Percentiles rank a stretch among this genome's conserved stretches.
These are phyloP conservation scores for Anthracocystis walkeri DNA, from an alignment of 1,284 basidiomycete species.

Conservation along the genomic window DNA sequence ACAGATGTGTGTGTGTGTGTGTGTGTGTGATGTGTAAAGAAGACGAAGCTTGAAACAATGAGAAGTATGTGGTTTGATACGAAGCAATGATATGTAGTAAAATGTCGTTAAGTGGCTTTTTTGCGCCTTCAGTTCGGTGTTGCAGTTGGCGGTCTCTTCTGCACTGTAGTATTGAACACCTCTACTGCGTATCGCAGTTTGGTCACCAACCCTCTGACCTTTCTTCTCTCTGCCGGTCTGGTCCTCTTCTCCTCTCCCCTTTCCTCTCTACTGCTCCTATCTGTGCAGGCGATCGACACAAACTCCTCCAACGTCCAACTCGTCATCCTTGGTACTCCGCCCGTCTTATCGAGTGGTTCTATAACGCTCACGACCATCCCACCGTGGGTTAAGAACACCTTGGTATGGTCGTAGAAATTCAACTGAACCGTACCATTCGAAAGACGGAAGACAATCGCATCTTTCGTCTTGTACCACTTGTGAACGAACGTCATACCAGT, in stretches of 20 bases:
- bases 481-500: slow-evolving; percentile 93
- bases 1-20: not conserved
- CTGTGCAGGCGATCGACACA: slow-evolving; percentile 74
- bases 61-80: not conserved
- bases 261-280: slow-evolving; percentile 55
- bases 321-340: slow-evolving; percentile 84
- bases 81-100: not conserved
- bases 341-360: slow-evolving; percentile 69
- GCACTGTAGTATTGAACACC: slow-evolving; percentile 33
- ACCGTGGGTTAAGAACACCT: slow-evolving; percentile 85
- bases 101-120: too few relatives aligned
- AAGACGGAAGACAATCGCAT: slow-evolving; percentile 95
- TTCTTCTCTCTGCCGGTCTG: slow-evolving; percentile 39
- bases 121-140: not conserved
- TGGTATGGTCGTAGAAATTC: slow-evolving; percentile 98
- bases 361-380: slow-evolving; percentile 87
- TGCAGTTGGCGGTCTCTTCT: slow-evolving; percentile 2
- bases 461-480: slow-evolving; percentile 94
- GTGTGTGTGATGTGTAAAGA: slow-evolving; percentile 1
- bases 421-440: slow-evolving; percentile 96
- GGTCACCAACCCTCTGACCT: slow-evolving; percentile 31
- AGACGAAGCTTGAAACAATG: too few relatives aligned
- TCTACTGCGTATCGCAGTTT: slow-evolving; percentile 48
- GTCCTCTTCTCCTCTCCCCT: slow-evolving; percentile 22
- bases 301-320: slow-evolving; percentile 82